phyloP scores from a whole-genome alignment of 129 eudicot species.

The Apium graveolens region DNA sequence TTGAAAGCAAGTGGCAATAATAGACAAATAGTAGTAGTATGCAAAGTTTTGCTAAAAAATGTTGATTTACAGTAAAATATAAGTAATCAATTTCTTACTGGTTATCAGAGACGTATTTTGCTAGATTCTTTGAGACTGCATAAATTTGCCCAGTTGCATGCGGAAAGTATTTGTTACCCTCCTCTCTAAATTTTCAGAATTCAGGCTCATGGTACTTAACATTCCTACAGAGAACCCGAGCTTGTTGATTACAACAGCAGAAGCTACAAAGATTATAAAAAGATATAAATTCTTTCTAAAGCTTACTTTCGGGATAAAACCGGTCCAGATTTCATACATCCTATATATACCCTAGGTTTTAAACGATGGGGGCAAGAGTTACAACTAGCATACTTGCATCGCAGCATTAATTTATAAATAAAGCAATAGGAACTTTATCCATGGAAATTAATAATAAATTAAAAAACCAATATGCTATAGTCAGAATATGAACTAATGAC shows the following conservation, averaged over 20 bases:
- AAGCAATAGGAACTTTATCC: background rate
- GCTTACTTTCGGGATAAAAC: conserved; percentile 67
- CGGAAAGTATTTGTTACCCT: conserved; percentile 55
- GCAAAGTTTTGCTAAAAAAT: background rate
- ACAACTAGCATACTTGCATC: conserved; percentile 51
- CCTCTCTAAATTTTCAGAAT: conserved; percentile 64
- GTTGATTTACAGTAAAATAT: background rate
- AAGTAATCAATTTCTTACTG: conserved; percentile 28
- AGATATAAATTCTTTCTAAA: too few relatives aligned
- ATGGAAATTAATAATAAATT: background rate
- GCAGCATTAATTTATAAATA: background rate
- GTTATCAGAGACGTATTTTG: conserved; percentile 44
- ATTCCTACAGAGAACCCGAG: conserved; percentile 29
- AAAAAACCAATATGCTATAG: background rate
- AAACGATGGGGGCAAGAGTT: conserved; percentile 62
- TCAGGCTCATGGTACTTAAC: conserved; percentile 67
- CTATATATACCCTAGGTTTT: conserved; percentile 61
- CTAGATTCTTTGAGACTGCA: conserved; percentile 54
- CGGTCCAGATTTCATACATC: conserved; percentile 89
- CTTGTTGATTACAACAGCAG: background rate
- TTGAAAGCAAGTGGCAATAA: too few relatives aligned
- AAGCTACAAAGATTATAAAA: background rate
- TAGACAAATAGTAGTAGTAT: too few relatives aligned
- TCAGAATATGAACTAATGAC: background rate
- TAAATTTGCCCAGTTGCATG: conserved; percentile 74